Evolutionary conservation across 306 rosid genomes (phyloP), one percentile per base, ranked within the genome.

Genomic region (Prunus mongolica): DNA sequence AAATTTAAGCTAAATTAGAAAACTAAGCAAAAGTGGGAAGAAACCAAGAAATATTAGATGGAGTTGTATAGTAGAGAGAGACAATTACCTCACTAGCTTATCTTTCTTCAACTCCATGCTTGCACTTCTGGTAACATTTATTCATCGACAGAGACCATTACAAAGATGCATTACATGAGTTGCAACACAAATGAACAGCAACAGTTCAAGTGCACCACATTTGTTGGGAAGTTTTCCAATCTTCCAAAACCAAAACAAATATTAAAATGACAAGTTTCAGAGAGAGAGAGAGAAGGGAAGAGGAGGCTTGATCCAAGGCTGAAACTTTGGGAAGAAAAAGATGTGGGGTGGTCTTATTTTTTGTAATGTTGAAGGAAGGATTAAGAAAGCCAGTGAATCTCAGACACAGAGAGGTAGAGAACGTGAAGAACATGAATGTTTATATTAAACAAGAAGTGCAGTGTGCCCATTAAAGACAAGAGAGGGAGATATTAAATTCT

Each of bases 61-160:
- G 7, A n/a, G 62, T 30, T 55, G 19, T 20, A 19, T 32, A 65
- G 45, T n/a, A 3, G 12, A 12, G 25, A 41, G 20, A 32, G 24
- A 41, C 68, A 20, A 77, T 71, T 68, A 90, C 98, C 96, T 85
- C 19, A 89, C 88, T 52, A 71, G 80, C 86, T 87, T 94, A 47
- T 82, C 90, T 75, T 85, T 82, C 84, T 86, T 92, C 2, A 80
- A 76, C 71, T 88, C 90, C 97, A 90, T 93, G 67, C 46, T 65
- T 71, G 62, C 24, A 5, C 32, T 65, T 61, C 27, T 47, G 38
- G 77, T 50, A 73, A 46, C 70, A 45, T 14, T 3, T 38, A 38
- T 38, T 38, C 44, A 38, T 38, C 44, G 9, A 8, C 9, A 0
- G 44, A 38, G 44, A 38, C 44, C 0, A 38, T 7, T 25, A 74